Evolutionary conservation across 2,329 filamentous ascomycete species (phyloP).

Genomic region (Calonectria naviculata): DNA sequence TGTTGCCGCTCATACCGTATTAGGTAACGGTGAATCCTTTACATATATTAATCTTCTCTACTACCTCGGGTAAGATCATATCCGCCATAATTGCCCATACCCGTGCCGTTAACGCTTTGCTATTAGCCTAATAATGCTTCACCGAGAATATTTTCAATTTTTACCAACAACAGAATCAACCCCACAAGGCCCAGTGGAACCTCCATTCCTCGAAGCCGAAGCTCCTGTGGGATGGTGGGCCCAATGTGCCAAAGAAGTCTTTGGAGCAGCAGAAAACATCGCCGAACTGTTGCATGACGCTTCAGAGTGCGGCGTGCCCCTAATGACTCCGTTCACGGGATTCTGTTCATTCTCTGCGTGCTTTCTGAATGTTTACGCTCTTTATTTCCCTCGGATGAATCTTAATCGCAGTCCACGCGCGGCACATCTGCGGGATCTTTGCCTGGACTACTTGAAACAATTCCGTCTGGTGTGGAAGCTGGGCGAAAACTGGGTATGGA

Average conservation of each 20-base stretch:
- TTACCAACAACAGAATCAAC: constrained; percentile 46
- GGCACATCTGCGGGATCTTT: not conserved
- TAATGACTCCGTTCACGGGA: constrained; percentile 52
- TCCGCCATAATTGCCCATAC: too few species aligned
- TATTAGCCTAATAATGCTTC: constrained; percentile 50
- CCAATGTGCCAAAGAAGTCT: constrained; percentile 48
- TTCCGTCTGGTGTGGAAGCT: constrained; percentile 9
- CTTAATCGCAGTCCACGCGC: constrained; percentile 40
- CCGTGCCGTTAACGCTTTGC: not conserved
- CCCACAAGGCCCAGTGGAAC: constrained; percentile 50
- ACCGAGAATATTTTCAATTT: constrained; percentile 54
- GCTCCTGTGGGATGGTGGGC: constrained; percentile 51
- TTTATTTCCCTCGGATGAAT: constrained; percentile 52
- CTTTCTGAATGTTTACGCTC: constrained; percentile 52
- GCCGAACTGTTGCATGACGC: constrained; percentile 47
- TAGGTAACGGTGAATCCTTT: constrained; percentile 52
- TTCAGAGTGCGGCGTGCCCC: constrained; percentile 44
- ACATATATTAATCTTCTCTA: constrained; percentile 54
- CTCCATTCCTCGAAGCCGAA: constrained; percentile 47
- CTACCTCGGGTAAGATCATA: constrained; percentile 48
- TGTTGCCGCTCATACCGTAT: constrained; percentile 48
- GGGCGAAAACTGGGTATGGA: constrained; percentile 2
- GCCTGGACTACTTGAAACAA: not conserved
- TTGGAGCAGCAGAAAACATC: constrained; percentile 47
- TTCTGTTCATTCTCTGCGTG: constrained; percentile 56